Conservation (phyloP, 225 moss, liverwort and hornwort species). For the Sphagnum tenellum region DNA sequence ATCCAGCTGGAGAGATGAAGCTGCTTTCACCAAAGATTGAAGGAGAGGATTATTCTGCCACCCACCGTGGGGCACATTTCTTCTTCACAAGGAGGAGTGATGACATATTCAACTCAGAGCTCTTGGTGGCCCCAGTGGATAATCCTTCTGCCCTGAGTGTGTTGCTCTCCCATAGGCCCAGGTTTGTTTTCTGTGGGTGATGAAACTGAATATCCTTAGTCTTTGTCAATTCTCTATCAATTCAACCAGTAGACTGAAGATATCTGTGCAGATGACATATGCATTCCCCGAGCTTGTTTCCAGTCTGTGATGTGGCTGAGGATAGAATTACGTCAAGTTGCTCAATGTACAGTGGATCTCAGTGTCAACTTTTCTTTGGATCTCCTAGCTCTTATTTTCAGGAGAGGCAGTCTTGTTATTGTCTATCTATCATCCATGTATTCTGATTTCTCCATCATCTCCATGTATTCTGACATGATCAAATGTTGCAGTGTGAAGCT, state of each 20-base stretch:
- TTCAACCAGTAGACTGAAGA: too few relatives aligned
- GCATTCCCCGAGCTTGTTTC: too few relatives aligned
- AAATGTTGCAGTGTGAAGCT: conserved; percentile 62
- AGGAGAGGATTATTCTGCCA: conserved; percentile 67
- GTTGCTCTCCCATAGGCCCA: conserved; percentile 81
- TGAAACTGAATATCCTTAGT: too few relatives aligned
- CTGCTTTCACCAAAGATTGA: conserved; percentile 54
- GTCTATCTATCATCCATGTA: not conserved
- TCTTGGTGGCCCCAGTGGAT: conserved; percentile 67
- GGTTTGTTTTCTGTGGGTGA: conserved; percentile 14
- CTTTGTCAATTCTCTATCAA: too few relatives aligned
- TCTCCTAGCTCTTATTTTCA: too few relatives aligned
- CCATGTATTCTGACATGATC: not conserved
- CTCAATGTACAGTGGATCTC: too few relatives aligned
- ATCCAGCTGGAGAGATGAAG: conserved; percentile 50
- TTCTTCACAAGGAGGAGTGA: conserved; percentile 74
- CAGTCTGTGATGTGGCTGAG: too few relatives aligned
- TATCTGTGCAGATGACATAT: too few relatives aligned
- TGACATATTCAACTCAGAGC: conserved; percentile 80
- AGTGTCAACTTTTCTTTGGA: too few relatives aligned
- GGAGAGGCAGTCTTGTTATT: not conserved
- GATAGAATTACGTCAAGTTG: too few relatives aligned
- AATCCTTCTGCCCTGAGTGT: conserved; percentile 37
- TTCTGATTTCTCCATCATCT: not conserved
- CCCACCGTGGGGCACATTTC: conserved; percentile 69